Evolutionary conservation across 2,329 filamentous ascomycete genomes (phyloP), one percentile per base, ranked within the genome.

Genomic region (Xylaria multiplex): DNA sequence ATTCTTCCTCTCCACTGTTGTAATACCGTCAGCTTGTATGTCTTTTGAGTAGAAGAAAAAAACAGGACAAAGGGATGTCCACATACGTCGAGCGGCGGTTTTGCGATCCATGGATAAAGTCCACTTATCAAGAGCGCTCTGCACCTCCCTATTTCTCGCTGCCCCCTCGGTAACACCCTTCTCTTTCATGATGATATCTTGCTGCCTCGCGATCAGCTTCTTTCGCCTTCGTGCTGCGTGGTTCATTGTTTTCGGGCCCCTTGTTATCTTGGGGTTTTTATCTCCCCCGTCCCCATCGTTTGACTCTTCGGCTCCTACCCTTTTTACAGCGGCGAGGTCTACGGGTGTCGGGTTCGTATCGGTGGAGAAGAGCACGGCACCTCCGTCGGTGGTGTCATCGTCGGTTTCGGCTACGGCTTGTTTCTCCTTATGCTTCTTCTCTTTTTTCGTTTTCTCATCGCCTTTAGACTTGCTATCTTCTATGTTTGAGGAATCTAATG

Each of bases 391-490:
- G 9, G 19, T 49, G 19, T 45, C 64, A 14, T 59, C 54, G 19
- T 59, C 65, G 32, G 45, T 64, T 19, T 67, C 63, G 27, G 1
- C 49, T 61, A 58, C 56, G n/a, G 8, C 19, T 56, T 57, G 30
- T 50, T 59, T 64, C 19, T 35, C 35, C 46, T 60, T 62, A 11
- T 42, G 43, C 32, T 87, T 87, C 77, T 86, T 87, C 11, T 88
- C 85, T 79, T 93, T 95, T 64, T 93, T 91, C 58, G 92, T 84
- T 72, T 88, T 90, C 67, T 94, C 91, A 67, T 86, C 86, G 72
- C 89, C 93, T 77, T 88, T 90, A 9, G 35, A 6, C 19, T 61
- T 13, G 77, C 89, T 92, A 79, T 91, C 91, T 71, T 92, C 90
- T 55, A 95, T 91, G 78, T 92, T 79, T 73, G 87, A 46, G 32